phyloP scores from a whole-genome alignment of 2,329 filamentous ascomycete species.

The Fusarium cicatricum region DNA sequence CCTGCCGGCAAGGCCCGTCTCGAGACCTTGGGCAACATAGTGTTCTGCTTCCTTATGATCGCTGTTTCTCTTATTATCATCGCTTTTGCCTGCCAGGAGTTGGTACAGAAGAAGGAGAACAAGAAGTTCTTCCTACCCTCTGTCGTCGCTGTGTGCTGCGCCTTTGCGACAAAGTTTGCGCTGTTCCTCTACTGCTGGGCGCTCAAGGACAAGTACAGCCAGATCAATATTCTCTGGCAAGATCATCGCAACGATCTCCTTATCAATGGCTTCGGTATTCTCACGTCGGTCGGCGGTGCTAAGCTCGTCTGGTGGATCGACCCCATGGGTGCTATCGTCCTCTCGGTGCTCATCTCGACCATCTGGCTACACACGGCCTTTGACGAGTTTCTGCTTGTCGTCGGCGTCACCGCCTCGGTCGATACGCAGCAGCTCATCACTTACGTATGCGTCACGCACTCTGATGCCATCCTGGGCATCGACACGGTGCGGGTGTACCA shows the following conservation, averaged over 20 bases:
- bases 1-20: slow-evolving; percentile 93
- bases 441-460: slow-evolving; percentile 90
- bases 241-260: slow-evolving; percentile 98
- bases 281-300: slow-evolving; percentile 89
- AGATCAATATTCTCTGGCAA: slow-evolving; percentile 92
- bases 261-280: slow-evolving; percentile 91
- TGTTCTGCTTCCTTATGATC: slow-evolving; percentile 96
- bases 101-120: slow-evolving; percentile 63
- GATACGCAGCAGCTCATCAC: slow-evolving; percentile 93
- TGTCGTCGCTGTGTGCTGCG: slow-evolving; percentile 83
- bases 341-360: slow-evolving; percentile 78
- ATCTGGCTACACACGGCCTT: slow-evolving; percentile 90
- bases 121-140: slow-evolving; percentile 81
- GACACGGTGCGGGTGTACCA: slow-evolving; percentile 97
- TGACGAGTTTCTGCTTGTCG: slow-evolving; percentile 87
- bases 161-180: slow-evolving; percentile 82
- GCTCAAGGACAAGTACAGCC: slow-evolving; percentile 87
- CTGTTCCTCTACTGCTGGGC: slow-evolving; percentile 95
- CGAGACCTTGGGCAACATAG: slow-evolving; percentile 94
- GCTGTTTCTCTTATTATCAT: slow-evolving; percentile 92
- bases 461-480: slow-evolving; percentile 80
- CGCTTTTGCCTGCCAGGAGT: slow-evolving; percentile 80
- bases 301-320: slow-evolving; percentile 96
- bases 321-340: slow-evolving; percentile 85
- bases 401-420: slow-evolving; percentile 87